Percentiles rank a stretch among this genome's conserved stretches.
Evolutionary conservation across 768 basidiomycete species (phyloP).

Genomic region (Candolleomyces aberdarensis): DNA sequence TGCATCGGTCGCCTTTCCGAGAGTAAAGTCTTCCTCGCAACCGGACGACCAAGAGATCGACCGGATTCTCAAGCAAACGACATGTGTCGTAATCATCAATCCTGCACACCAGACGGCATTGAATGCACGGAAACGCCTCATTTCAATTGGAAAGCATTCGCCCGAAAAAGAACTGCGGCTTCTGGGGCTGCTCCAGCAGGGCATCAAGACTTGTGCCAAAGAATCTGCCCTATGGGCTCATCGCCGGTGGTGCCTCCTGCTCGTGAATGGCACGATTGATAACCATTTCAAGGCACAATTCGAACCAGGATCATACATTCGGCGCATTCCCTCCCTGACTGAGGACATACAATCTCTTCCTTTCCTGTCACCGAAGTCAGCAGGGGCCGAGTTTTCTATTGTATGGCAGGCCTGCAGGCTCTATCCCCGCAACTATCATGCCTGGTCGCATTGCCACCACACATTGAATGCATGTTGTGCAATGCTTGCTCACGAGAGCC

Average conservation of each 20-base stretch:
- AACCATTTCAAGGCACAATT: background rate
- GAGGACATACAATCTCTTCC: slow-evolving; percentile 24
- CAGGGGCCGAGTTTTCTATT: slow-evolving; percentile 48
- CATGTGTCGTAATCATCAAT: slow-evolving; percentile 59
- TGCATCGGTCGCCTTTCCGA: slow-evolving; percentile 29
- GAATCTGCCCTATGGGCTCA: slow-evolving; percentile 70
- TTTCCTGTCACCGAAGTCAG: slow-evolving; percentile 30
- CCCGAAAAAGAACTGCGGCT: slow-evolving; percentile 46
- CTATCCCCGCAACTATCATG: slow-evolving; percentile 74
- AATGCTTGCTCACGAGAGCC: slow-evolving; percentile 10
- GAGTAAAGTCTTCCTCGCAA: slow-evolving; percentile 1
- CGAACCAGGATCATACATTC: background rate
- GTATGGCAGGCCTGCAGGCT: slow-evolving; percentile 50
- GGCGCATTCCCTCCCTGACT: no score
- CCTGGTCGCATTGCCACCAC: slow-evolving; percentile 62
- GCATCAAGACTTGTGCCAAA: slow-evolving; percentile 55
- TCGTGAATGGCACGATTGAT: slow-evolving; percentile 22
- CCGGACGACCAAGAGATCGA: slow-evolving; percentile 13
- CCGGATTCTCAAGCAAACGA: slow-evolving; percentile 31
- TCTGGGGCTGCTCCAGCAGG: slow-evolving; percentile 43
- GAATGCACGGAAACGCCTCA: slow-evolving; percentile 55
- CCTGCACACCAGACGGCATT: slow-evolving; percentile 69
- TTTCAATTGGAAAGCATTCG: slow-evolving; percentile 34
- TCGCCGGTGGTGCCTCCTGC: slow-evolving; percentile 59
- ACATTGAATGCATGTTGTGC: slow-evolving; percentile 36